Base-by-base conservation (phyloP, 441 rosid genomes). In the Capsella rubella region DNA sequence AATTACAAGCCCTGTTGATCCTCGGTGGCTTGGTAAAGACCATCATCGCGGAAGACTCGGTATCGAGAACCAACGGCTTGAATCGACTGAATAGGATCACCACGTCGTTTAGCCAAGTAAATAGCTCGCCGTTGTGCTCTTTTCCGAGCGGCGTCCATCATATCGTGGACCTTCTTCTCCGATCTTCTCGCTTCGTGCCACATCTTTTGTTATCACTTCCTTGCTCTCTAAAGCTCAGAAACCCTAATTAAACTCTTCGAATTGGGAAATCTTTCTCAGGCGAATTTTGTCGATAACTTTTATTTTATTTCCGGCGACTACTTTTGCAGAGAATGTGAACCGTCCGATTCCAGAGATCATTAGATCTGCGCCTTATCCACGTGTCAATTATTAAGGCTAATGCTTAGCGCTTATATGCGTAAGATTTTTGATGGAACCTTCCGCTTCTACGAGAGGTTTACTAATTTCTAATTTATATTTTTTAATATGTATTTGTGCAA, bases 101-200 rank as follows among this genome's bases (percentile, higher is more conserved):
- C 99, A 21, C 99, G 92, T 35, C 97, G 80, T 81, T 95, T 92
- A 6, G 99, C 97, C 62, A 95, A 67, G 82, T 84, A 90, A 27
- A 92, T 84, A 45, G 99, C 99, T 60, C 98, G 83, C 34, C 99
- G 73, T 75, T 92, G 98, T 2, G 98, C 99, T 75, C 99, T 78
- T 85, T 92, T 95, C 54, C 99, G 93, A 79, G 99, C 99, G 0
- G 98, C 99, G 87, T 92, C 99, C 99, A 95, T 95, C 91, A 92
- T 83, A 84, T 92, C 99, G 82, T 95, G 99, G 12, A 95, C 99
- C 55, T 95, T 90, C 85, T 79, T 85, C 86, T 92, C 99, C 84
- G 99, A 95, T 82, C 96, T 84, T 75, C 99, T 84, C 72, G 98
- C 97, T 82, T 92, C 99, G 82, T 92, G 98, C 99, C 99, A 95